These are phyloP conservation scores for Lyophyllum semitale DNA, from an alignment of 768 basidiomycete species.

Conservation along the genomic window DNA sequence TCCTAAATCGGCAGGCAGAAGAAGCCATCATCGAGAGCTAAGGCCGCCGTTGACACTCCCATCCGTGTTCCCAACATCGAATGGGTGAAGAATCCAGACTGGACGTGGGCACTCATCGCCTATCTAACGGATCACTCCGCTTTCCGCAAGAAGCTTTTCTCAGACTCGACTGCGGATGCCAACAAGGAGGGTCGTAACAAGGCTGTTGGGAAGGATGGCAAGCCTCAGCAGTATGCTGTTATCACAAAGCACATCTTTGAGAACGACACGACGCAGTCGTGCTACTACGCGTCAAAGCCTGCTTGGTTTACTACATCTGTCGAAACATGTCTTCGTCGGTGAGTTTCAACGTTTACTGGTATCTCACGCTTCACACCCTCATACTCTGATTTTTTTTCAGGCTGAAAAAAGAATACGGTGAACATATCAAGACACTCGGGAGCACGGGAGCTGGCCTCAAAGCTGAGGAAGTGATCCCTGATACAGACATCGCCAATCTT, in stretches of 20 bases:
- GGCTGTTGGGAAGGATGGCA: conserved; percentile 19
- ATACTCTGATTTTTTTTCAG: no score
- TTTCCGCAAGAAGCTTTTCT: conserved; percentile 18
- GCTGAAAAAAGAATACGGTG: conserved; percentile 21
- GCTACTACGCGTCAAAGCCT: conserved; percentile 12
- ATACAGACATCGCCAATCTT: conserved; percentile 14
- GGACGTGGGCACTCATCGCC: background rate
- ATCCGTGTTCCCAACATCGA: background rate
- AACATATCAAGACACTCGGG: conserved; percentile 10
- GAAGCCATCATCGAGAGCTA: background rate
- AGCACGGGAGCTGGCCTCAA: conserved; percentile 18
- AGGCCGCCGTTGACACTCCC: background rate
- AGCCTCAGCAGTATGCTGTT: conserved; percentile 12
- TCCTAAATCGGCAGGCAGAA: background rate
- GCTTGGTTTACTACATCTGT: conserved; percentile 15
- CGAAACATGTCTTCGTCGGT: conserved; percentile 22
- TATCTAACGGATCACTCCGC: conserved; percentile 19
- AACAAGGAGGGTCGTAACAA: conserved; percentile 21
- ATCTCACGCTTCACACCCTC: no score
- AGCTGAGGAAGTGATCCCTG: conserved; percentile 7
- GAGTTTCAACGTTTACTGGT: no score
- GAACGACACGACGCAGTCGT: conserved; percentile 10
- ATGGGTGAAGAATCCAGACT: background rate
- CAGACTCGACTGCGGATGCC: conserved; percentile 26
- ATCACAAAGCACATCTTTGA: conserved; percentile 25